Evolutionary conservation across 73 alveolate species (phyloP).

Genomic region (Paramecium bursaria): DNA sequence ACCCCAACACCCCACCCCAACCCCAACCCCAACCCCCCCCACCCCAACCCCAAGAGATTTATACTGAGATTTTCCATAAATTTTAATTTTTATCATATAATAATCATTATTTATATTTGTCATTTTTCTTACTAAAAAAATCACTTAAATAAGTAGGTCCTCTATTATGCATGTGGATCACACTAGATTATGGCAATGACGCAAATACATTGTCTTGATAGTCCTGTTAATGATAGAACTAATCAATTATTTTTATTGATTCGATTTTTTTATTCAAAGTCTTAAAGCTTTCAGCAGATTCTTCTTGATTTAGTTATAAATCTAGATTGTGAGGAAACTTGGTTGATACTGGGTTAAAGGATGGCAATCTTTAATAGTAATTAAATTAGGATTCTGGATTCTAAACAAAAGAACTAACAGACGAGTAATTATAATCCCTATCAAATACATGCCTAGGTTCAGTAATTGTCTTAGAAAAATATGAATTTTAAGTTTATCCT

Average conservation of each 20-base stretch:
- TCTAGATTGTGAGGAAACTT: slow-evolving; percentile 10
- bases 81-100: no score
- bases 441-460: background rate
- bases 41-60: no score
- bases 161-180: slow-evolving; percentile 37
- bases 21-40: no score
- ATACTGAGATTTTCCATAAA: no score
- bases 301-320: background rate
- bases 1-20: no score
- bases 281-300: background rate
- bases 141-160: slow-evolving; percentile 48
- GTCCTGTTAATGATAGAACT: background rate
- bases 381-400: no score
- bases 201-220: slow-evolving; percentile 7
- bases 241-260: slow-evolving; percentile 7
- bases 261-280: background rate
- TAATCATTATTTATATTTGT: no score
- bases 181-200: slow-evolving; percentile 6
- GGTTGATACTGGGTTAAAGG: no score
- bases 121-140: slow-evolving; percentile 40
- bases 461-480: background rate
- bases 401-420: no score
- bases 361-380: no score
- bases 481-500: slow-evolving; percentile 13
- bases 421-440: no score